Base-by-base conservation (phyloP, 1,139 yeast species). In the Protomyces lactucae-debilis region DNA sequence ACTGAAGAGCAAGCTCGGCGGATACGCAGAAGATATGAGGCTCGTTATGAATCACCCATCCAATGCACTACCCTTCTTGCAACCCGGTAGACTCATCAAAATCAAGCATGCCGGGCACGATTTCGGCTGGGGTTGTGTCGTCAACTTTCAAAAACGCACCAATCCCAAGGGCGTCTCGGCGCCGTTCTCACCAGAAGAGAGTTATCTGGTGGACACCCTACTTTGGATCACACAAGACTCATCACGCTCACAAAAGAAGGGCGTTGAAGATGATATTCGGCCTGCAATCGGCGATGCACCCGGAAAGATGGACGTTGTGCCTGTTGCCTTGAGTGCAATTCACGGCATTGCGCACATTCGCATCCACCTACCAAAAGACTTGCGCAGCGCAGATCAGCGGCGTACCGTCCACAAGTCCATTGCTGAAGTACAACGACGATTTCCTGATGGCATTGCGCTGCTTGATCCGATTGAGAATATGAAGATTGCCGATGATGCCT, bases 81-180 rank as follows among this genome's bases (percentile, higher is more conserved):
- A 91, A 75, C 85, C 90, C 35, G 99, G 99, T 46, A 83, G 99
- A 75, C 81, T 95, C 66, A 78, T 92, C 55, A 85, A 85, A 70
- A 83, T 95, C 21, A 81, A 81, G 65, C 78, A 85, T 52, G 82
- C 74, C 18, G 71, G 67, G n/a, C 66, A 64, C 21, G 88, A 91
- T 69, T 95, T 91, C 73, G 97, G 97, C 10, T 95, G 99, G 99
- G 97, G 93, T 64, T 88, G 89, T 74, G 93, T 92, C 23, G 85
- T 89, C 8, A 83, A 85, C 48, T 88, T 86, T 71, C 80, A 82
- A 57, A 91, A 90, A 75, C 82, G 98, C 74, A 77, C 77, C 35
- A 82, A 67, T 5, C 70, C 71, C 12, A 68, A 85, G 72, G 81
- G 81, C 67, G 81, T 84, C 12, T 12, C 39, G 71, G 80, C 67